Conservation (phyloP, 2,329 filamentous ascomycete genomes). For the Stachybotrys elegans region DNA sequence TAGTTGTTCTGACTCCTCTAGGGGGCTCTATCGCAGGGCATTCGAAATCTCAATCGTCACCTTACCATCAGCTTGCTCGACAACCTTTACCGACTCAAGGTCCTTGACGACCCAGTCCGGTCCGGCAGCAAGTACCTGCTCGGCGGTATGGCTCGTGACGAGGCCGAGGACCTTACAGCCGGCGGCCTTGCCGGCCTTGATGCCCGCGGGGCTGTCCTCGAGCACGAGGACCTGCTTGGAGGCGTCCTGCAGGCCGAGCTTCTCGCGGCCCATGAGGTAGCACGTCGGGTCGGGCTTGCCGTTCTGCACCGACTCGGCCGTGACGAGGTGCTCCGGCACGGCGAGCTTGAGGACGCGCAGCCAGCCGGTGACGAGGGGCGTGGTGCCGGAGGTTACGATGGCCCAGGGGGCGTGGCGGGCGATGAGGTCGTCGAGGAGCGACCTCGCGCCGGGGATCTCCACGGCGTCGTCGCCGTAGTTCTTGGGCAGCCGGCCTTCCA, state of each 20-base stretch:
- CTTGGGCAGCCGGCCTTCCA: slow-evolving; percentile 74
- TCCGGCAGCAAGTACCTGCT: slow-evolving; percentile 67
- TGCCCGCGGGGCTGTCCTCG: slow-evolving; percentile 85
- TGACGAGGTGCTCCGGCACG: slow-evolving; percentile 60
- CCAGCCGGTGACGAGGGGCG: slow-evolving; percentile 67
- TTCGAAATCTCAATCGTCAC: slow-evolving; percentile 65
- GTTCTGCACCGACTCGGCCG: slow-evolving; percentile 68
- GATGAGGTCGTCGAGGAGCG: slow-evolving; percentile 64
- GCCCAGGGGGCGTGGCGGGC: slow-evolving; percentile 67
- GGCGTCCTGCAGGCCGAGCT: slow-evolving; percentile 47
- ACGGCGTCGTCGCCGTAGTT: slow-evolving; percentile 72
- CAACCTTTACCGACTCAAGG: slow-evolving; percentile 65
- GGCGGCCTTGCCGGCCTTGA: slow-evolving; percentile 76
- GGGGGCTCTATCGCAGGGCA: slow-evolving; percentile 36
- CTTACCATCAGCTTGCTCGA: slow-evolving; percentile 49
- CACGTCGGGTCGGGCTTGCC: slow-evolving; percentile 76
- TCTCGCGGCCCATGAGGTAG: slow-evolving; percentile 63
- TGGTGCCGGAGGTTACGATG: slow-evolving; percentile 74
- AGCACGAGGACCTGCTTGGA: slow-evolving; percentile 63
- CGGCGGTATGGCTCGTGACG: slow-evolving; percentile 73
- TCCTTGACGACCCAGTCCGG: slow-evolving; percentile 86
- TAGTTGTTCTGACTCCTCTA: neutral
- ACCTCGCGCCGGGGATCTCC: slow-evolving; percentile 79
- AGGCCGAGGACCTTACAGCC: slow-evolving; percentile 83
- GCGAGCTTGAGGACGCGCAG: slow-evolving; percentile 62